Base-by-base conservation (phyloP, 495 filamentous ascomycete species). In the Aspergillus diversus region DNA sequence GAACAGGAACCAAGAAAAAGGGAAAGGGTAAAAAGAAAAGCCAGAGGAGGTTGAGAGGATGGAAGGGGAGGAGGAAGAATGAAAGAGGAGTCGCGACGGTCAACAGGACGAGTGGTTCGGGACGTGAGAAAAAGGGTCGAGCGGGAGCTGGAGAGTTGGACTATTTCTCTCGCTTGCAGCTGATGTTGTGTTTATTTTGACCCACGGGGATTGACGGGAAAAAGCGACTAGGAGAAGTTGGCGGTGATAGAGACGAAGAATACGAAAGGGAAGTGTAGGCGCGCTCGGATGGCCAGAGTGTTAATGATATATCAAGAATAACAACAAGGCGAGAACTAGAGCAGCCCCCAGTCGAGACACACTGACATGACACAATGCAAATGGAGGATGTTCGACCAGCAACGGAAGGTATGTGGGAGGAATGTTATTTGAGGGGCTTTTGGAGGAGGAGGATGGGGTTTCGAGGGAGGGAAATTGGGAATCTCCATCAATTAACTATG, bases 151-250 rank as follows among this genome's bases (percentile, higher is more conserved):
- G 48, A 47, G 33, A 46, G 57, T 60, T 50, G 21, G 33, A 31
- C 5, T 5, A 49, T 56, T 59, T 65, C 63, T 60, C 57, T 68
- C 69, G 69, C 69, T 71, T 68, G 61, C 50, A 62, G 59, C 65
- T 56, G 67, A 50, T 62, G 52, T 55, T 63, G 65, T 71, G 69
- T 77, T 79, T 77, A 73, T 79, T 77, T 73, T 73, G 76, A 72
- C 70, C 73, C 71, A 73, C 70, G 71, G 69, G 63, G 59, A 71
- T 66, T 21, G 61, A 67, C 47, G 64, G 60, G 46, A 63, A 64
- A 37, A 39, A 21, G 51, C 21, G 42, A 15, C 13, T 34, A 50
- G 21, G n/a, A 50, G 47, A 5, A 39, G 46, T 59, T 27, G 43
- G 34, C 33, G 17, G 32, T n/a, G n/a, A 51, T 57, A 12, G 47